A percentile compares a stretch with the other conserved stretches of the same genome.
Evolutionary conservation across 352 stramenopile species (phyloP).

Genomic region (Globisporangium cystogenes): DNA sequence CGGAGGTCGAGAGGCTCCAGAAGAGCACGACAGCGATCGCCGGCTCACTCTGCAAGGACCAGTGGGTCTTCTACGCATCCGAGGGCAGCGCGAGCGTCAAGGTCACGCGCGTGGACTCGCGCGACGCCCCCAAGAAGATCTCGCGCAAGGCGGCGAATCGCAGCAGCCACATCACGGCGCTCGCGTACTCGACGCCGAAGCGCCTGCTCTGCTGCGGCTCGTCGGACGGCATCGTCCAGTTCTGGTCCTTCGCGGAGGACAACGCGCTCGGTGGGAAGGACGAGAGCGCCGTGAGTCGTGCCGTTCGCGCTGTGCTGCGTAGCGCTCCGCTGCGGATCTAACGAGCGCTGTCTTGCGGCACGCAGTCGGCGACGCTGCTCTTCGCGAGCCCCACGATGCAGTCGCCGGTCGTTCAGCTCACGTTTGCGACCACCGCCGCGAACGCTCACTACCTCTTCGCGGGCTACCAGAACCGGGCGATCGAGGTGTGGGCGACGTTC

Average conservation of each 20-base stretch:
- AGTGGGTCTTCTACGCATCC: conserved; percentile 65
- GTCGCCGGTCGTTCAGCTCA: conserved; percentile 39
- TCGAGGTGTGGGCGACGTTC: conserved; percentile 46
- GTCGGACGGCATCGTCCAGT: conserved; percentile 57
- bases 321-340: not conserved
- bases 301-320: not conserved
- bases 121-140: conserved; percentile 61
- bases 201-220: conserved; percentile 55
- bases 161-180: conserved; percentile 37
- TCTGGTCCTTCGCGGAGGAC: conserved; percentile 51
- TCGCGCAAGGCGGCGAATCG: conserved; percentile 59
- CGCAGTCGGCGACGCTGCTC: conserved; percentile 19
- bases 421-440: conserved; percentile 19
- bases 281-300: conserved; percentile 17
- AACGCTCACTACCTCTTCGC: conserved; percentile 30
- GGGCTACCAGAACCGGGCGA: conserved; percentile 46
- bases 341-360: not conserved
- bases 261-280: conserved; percentile 28
- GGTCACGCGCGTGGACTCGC: conserved; percentile 35
- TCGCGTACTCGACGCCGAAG: conserved; percentile 49
- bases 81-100: conserved; percentile 77
- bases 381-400: conserved; percentile 26
- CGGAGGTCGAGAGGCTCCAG: conserved; percentile 56
- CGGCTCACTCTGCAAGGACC: conserved; percentile 45
- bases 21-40: conserved; percentile 51